phyloP scores from a whole-genome alignment of 495 filamentous ascomycete species.

The Penicillium bialowiezense region DNA sequence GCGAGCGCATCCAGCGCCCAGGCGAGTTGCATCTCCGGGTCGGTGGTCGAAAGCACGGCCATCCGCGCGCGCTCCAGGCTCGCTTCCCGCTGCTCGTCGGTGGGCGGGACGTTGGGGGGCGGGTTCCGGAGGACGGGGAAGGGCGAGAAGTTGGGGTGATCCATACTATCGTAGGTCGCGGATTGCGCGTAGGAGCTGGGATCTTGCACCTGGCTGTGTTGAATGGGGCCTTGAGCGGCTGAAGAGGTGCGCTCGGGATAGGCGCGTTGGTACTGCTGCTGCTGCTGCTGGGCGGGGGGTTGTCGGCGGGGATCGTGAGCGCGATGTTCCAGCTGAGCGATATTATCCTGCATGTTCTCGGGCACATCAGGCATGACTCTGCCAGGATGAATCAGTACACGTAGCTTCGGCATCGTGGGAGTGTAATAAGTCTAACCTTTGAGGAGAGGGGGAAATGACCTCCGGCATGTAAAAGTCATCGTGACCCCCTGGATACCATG shows the following conservation, averaged over 20 bases:
- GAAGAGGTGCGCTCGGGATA: slow-evolving; percentile 44
- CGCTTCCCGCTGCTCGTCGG: slow-evolving; percentile 89
- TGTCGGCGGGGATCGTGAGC: slow-evolving; percentile 51
- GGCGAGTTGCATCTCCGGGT: slow-evolving; percentile 92
- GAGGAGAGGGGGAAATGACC: slow-evolving; percentile 78
- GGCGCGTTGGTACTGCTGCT: slow-evolving; percentile 33
- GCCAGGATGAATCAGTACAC: slow-evolving; percentile 25
- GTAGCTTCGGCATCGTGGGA: slow-evolving; percentile 19
- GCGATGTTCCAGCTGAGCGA: slow-evolving; percentile 85
- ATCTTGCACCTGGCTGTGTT: slow-evolving; percentile 30
- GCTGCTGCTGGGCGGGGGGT: too few relatives aligned
- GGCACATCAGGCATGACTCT: slow-evolving; percentile 77
- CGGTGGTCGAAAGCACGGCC: slow-evolving; percentile 86
- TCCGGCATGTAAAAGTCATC: slow-evolving; percentile 87
- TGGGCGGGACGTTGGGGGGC: slow-evolving; percentile 87
- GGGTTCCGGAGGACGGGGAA: slow-evolving; percentile 82
- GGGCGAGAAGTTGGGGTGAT: slow-evolving; percentile 80
- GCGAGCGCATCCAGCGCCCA: slow-evolving; percentile 93
- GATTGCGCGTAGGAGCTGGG: slow-evolving; percentile 40
- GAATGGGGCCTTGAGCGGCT: slow-evolving; percentile 32
- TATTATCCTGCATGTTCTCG: slow-evolving; percentile 85
- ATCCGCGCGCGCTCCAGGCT: slow-evolving; percentile 78
- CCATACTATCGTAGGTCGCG: slow-evolving; percentile 46
- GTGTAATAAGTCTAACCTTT: slow-evolving; percentile 60
- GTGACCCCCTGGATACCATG: slow-evolving; percentile 82